A percentile compares a stretch with the other conserved stretches of the same genome.
These are phyloP conservation scores for Populus pruinosa DNA, from an alignment of 345 rosid species.

Conservation along the genomic window DNA sequence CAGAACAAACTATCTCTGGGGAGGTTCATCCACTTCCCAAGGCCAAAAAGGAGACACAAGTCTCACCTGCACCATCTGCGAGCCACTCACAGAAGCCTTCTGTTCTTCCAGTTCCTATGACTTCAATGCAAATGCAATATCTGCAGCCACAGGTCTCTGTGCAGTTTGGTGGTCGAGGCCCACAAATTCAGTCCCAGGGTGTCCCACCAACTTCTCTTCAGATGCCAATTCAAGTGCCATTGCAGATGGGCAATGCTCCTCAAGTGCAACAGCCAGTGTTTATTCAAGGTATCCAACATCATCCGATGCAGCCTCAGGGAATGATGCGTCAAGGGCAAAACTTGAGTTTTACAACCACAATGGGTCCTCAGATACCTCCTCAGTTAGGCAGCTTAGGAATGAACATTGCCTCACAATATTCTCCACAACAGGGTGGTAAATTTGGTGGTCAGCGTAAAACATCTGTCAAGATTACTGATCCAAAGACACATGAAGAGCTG, in stretches of 20 bases:
- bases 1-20: conserved; percentile 42
- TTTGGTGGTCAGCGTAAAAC: conserved; percentile 62
- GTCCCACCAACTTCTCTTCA: conserved; percentile 55
- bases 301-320: conserved; percentile 72
- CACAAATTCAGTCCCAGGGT: conserved; percentile 73
- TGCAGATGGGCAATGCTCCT: conserved; percentile 62
- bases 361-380: conserved; percentile 61
- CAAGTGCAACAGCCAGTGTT: conserved; percentile 68
- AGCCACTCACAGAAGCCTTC: conserved; percentile 60
- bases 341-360: conserved; percentile 53
- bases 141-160: conserved; percentile 67
- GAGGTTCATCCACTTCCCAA: conserved; percentile 44
- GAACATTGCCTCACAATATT: conserved; percentile 55
- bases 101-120: conserved; percentile 46
- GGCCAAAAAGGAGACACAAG: conserved; percentile 55
- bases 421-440: conserved; percentile 75
- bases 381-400: conserved; percentile 72
- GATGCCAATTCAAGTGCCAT: conserved; percentile 64
- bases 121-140: conserved; percentile 65
- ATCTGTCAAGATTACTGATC: conserved; percentile 82
- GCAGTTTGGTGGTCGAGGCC: conserved; percentile 66
- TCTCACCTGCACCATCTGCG: conserved; percentile 37
- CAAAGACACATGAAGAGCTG: conserved; percentile 89
- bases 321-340: conserved; percentile 86
- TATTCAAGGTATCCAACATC: conserved; percentile 66